These are phyloP conservation scores for Chaetothyriales sp. DNA, from an alignment of 2,329 filamentous ascomycete genomes.

Conservation along the genomic window DNA sequence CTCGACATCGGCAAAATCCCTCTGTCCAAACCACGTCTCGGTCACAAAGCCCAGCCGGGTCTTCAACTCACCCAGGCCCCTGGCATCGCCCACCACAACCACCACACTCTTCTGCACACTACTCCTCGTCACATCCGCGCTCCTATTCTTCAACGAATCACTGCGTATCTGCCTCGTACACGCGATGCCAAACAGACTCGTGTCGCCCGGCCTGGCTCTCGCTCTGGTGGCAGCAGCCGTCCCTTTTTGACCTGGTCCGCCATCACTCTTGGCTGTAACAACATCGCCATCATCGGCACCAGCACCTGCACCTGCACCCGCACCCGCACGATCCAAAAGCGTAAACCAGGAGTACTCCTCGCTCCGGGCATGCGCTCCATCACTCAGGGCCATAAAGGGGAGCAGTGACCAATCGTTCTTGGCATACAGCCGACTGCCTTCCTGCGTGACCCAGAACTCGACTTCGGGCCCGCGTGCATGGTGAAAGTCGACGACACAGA, in stretches of 20 bases:
- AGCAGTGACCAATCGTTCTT: slow-evolving; percentile 85
- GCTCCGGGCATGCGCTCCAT: slow-evolving; percentile 84
- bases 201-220: slow-evolving; percentile 36
- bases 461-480: slow-evolving; percentile 83
- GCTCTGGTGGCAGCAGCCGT: neutral
- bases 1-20: slow-evolving; percentile 79
- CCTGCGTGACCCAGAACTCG: slow-evolving; percentile 72
- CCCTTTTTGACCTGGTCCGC: neutral
- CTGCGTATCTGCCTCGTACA: slow-evolving; percentile 87
- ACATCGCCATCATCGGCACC: slow-evolving; percentile 1
- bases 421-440: slow-evolving; percentile 64
- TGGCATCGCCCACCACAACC: slow-evolving; percentile 80
- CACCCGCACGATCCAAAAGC: slow-evolving; percentile 44
- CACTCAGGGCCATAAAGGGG: slow-evolving; percentile 92
- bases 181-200: slow-evolving; percentile 87
- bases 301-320: too few relatives aligned
- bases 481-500: slow-evolving; percentile 72
- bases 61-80: slow-evolving; percentile 77
- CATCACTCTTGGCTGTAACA: slow-evolving; percentile 30
- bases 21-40: slow-evolving; percentile 73
- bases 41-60: slow-evolving; percentile 85
- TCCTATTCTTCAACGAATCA: slow-evolving; percentile 59
- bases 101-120: slow-evolving; percentile 98
- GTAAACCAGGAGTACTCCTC: slow-evolving; percentile 99
- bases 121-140: slow-evolving; percentile 84